Evolutionary conservation across 2,329 filamentous ascomycete species (phyloP).

Genomic region (Colletotrichum cordylinicola): DNA sequence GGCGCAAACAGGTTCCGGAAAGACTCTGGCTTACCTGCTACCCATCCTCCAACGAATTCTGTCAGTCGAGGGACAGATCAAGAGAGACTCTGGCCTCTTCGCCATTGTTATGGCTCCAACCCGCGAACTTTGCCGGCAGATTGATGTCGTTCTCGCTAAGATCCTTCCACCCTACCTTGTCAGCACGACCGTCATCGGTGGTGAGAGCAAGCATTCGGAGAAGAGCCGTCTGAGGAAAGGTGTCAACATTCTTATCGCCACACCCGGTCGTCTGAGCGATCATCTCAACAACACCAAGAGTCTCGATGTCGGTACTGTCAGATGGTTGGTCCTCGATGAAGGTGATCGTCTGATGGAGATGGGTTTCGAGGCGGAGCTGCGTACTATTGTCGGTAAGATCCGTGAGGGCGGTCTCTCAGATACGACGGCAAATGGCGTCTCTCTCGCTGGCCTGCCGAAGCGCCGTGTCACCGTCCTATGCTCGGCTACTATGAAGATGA

Average conservation of each 20-base stretch:
- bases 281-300: slow-evolving; percentile 93
- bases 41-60: slow-evolving; percentile 91
- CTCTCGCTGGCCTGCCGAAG: slow-evolving; percentile 70
- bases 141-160: slow-evolving; percentile 83
- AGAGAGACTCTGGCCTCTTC: slow-evolving; percentile 88
- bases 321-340: slow-evolving; percentile 95
- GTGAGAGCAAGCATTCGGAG: slow-evolving; percentile 77
- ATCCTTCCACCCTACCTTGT: slow-evolving; percentile 93
- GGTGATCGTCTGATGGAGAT: slow-evolving; percentile 98
- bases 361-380: slow-evolving; percentile 93
- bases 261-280: slow-evolving; percentile 88
- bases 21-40: slow-evolving; percentile 93
- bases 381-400: slow-evolving; percentile 82
- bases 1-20: slow-evolving; percentile 96
- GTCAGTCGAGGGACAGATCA: slow-evolving; percentile 73
- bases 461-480: slow-evolving; percentile 88
- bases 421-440: slow-evolving; percentile 62
- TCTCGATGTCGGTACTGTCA: slow-evolving; percentile 84
- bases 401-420: slow-evolving; percentile 67
- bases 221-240: slow-evolving; percentile 95
- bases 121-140: slow-evolving; percentile 93
- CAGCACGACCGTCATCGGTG: slow-evolving; percentile 79
- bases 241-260: slow-evolving; percentile 94
- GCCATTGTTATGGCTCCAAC: slow-evolving; percentile 95
- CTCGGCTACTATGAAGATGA: slow-evolving; percentile 98